Evolutionary conservation across 768 basidiomycete species (phyloP).

Genomic region (Panaeolus cyanescens): DNA sequence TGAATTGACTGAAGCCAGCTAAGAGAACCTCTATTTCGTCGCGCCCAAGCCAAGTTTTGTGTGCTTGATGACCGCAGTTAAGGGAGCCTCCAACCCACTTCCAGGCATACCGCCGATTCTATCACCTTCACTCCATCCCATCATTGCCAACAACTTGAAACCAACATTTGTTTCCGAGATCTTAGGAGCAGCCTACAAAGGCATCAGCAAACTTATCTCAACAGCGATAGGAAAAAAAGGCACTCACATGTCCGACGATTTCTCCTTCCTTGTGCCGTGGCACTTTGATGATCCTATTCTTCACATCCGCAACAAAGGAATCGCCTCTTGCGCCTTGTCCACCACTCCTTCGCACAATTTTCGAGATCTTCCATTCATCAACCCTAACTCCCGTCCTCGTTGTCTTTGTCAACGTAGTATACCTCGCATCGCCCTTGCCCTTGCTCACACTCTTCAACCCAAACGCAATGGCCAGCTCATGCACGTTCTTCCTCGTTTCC

Average conservation of each 20-base stretch:
- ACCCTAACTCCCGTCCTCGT: conserved; percentile 52
- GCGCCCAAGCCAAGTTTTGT: conserved; percentile 88
- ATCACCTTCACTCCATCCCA: conserved; percentile 91
- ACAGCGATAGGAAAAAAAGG: conserved; percentile 1
- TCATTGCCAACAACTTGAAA: conserved; percentile 81
- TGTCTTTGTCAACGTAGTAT: conserved; percentile 78
- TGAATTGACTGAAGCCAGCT: background rate
- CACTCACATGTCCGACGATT: conserved; percentile 75
- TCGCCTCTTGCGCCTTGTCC: conserved; percentile 34
- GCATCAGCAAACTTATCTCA: background rate
- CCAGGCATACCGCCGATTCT: conserved; percentile 71
- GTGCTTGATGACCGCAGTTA: conserved; percentile 84
- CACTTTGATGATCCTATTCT: conserved; percentile 25
- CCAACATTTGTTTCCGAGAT: conserved; percentile 82
- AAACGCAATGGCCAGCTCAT: conserved; percentile 81
- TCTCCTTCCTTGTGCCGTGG: conserved; percentile 79
- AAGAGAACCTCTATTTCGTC: conserved; percentile 24
- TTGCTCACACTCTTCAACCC: conserved; percentile 77
- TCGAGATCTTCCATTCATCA: conserved; percentile 61
- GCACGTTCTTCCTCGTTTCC: conserved; percentile 68
- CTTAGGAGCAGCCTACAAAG: conserved; percentile 70
- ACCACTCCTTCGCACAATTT: conserved; percentile 39
- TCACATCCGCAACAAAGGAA: conserved; percentile 34
- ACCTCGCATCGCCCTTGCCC: conserved; percentile 67
- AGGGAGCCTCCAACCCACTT: conserved; percentile 57